phyloP scores from a whole-genome alignment of 2,329 filamentous ascomycete species.

The Trichoderma citrinoviride region DNA sequence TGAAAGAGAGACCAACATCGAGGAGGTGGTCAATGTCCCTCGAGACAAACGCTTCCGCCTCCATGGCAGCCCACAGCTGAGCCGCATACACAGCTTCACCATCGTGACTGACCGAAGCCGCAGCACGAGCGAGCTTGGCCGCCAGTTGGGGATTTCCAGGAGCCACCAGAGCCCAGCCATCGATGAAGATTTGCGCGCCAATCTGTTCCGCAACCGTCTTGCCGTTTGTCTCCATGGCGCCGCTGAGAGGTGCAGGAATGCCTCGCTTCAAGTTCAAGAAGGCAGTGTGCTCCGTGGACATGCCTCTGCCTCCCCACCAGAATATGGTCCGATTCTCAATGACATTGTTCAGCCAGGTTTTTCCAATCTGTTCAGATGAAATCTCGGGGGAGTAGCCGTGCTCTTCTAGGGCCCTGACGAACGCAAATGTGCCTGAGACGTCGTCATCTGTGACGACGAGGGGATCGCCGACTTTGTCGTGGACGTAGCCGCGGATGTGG shows the following conservation, averaged over 20 bases:
- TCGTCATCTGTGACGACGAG: constrained; percentile 37
- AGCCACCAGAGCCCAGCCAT: constrained; percentile 37
- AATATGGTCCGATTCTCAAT: constrained; percentile 32
- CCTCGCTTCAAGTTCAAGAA: constrained; percentile 39
- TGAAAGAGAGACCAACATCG: constrained; percentile 31
- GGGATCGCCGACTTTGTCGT: constrained; percentile 30
- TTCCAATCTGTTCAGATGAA: constrained; percentile 20
- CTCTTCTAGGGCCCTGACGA: constrained; percentile 37
- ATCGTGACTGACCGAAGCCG: constrained; percentile 39
- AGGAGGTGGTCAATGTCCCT: constrained; percentile 35
- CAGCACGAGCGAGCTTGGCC: constrained; percentile 33
- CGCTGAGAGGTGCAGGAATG: constrained; percentile 35
- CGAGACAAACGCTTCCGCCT: constrained; percentile 37
- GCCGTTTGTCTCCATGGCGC: constrained; percentile 26
- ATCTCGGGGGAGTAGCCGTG: constrained; percentile 23
- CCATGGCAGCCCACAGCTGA: constrained; percentile 40
- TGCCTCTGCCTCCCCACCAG: constrained; percentile 40
- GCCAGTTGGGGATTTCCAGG: constrained; percentile 34
- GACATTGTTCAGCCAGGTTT: constrained; percentile 24
- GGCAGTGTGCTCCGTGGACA: constrained; percentile 41
- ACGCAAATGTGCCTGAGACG: constrained; percentile 37
- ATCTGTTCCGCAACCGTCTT: constrained; percentile 35
- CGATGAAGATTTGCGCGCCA: constrained; percentile 41
- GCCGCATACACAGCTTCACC: constrained; percentile 39
- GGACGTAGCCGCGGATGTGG: constrained; percentile 35